Evolutionary conservation across 2,329 filamentous ascomycete species (phyloP).

Genomic region (Ophiocordyceps robertsii): DNA sequence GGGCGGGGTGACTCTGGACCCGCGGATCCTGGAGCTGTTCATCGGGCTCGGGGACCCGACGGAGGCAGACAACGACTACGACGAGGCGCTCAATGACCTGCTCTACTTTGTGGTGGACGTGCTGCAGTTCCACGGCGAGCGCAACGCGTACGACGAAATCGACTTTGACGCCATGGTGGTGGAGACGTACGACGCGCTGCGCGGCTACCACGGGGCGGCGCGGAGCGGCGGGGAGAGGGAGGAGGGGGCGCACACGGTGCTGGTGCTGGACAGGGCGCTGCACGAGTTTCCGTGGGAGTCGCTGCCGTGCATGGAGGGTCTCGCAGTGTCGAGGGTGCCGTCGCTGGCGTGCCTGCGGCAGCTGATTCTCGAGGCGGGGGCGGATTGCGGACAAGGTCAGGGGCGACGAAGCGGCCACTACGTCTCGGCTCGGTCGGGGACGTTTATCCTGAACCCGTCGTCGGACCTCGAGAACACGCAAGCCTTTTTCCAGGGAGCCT

Average conservation of each 20-base stretch:
- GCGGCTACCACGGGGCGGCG: constrained; percentile 53
- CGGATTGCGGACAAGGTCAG: constrained; percentile 2
- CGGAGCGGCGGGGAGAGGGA: constrained; percentile 24
- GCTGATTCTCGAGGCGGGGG: constrained; percentile 45
- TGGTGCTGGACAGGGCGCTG: constrained; percentile 82
- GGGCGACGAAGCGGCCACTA: constrained; percentile 30
- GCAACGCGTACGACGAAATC: constrained; percentile 94
- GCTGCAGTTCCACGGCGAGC: constrained; percentile 89
- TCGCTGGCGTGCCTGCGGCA: constrained; percentile 73
- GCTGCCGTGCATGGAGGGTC: constrained; percentile 66
- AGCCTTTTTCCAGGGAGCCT: constrained; percentile 50
- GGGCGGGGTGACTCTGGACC: constrained; percentile 35
- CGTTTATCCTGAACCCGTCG: constrained; percentile 82
- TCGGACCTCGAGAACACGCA: constrained; percentile 74
- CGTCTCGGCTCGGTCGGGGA: constrained; percentile 41
- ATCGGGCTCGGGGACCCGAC: constrained; percentile 68
- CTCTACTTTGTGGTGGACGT: constrained; percentile 96
- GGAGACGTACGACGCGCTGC: constrained; percentile 73
- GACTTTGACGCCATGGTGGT: constrained; percentile 89
- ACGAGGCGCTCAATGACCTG: constrained; percentile 82
- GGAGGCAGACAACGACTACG: constrained; percentile 56
- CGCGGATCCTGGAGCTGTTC: constrained; percentile 71
- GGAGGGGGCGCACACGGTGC: constrained; percentile 56
- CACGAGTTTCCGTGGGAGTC: constrained; percentile 96
- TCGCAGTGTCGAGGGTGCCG: constrained; percentile 76